A percentile compares a stretch with the other conserved stretches of the same genome.
These are phyloP conservation scores for Verbascum thapsus DNA, from an alignment of 257 asterid species.

Conservation along the genomic window DNA sequence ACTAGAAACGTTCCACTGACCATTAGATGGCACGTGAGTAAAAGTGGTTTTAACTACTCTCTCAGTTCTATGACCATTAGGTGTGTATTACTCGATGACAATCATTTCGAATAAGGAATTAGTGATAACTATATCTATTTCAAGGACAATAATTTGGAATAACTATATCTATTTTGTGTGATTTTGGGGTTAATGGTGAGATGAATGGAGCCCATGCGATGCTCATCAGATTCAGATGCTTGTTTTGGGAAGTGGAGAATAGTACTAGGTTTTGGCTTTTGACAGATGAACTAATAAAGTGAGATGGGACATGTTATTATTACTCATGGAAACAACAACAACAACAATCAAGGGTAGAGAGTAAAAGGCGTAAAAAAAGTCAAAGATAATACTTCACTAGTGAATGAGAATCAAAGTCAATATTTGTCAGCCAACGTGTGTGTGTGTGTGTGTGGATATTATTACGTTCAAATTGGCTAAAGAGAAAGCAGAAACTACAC, in stretches of 20 bases:
- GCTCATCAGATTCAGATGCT: neutral
- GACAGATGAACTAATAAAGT: constrained; percentile 15
- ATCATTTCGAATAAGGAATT: too few relatives aligned
- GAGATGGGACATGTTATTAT: neutral
- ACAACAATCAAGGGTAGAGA: constrained; percentile 26
- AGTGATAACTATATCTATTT: too few relatives aligned
- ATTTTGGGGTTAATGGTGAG: neutral
- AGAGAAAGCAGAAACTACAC: neutral
- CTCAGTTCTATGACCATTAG: too few relatives aligned
- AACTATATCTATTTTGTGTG: too few relatives aligned
- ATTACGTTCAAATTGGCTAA: neutral
- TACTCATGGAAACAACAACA: too few relatives aligned
- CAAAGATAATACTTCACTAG: neutral
- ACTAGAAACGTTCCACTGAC: too few relatives aligned
- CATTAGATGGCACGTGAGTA: too few relatives aligned
- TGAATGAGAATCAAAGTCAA: constrained; percentile 19
- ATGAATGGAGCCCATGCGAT: constrained; percentile 1
- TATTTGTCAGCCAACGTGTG: neutral
- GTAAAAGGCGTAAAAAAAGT: constrained; percentile 4
- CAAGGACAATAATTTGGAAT: too few relatives aligned
- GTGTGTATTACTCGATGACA: too few relatives aligned
- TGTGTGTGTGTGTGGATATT: neutral
- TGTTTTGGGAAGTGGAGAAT: constrained; percentile 2
- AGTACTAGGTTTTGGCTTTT: neutral
- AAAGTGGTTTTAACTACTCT: too few relatives aligned